Evolutionary conservation across 441 rosid genomes (phyloP), one percentile per base, ranked within the genome.

Genomic region (Metrosideros polymorpha): DNA sequence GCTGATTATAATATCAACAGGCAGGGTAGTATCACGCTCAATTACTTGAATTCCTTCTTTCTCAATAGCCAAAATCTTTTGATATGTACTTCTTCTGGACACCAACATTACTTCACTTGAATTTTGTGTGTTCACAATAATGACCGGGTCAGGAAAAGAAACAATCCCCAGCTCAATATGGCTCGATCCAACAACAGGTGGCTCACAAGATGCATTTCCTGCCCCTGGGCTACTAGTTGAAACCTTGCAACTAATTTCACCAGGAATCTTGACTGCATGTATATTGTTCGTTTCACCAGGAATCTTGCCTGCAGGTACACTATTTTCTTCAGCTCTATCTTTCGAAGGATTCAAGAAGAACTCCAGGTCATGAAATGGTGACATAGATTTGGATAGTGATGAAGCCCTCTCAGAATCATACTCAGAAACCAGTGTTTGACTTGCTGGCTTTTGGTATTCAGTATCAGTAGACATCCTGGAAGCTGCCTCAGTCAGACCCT

Each of bases 291-390:
- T 71, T 71, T 24, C 79, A 56, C 82, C 61, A 79, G 84, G 84
- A 79, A 87, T 89, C 85, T 84, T 88, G 24, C 75, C 88, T 85
- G 85, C 82, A 85, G 89, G 85, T 86, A 86, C 91, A 61, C 84
- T 83, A 90, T 89, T 92, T 86, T 85, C 91, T 83, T 85, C 89
- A 29, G 82, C 84, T 86, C 85, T 90, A 87, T 89, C 92, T 91
- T 93, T 94, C 84, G 86, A 91, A 88, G 95, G 98, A 93, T 96
- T 95, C 94, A 97, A 92, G 95, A 96, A 96, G 89, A 96, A 96
- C 47, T 91, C 94, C 71, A 98, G 96, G 90, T 96, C 99, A 91
- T 91, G 93, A 92, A 92, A 94, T 83, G 93, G 92, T 82, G 97
- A 92, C 96, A 92, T 92, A 75, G 97, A 93, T 89, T 95, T 94